Conservation (phyloP, 2,329 filamentous ascomycete genomes). For the Aspergillus felis region DNA sequence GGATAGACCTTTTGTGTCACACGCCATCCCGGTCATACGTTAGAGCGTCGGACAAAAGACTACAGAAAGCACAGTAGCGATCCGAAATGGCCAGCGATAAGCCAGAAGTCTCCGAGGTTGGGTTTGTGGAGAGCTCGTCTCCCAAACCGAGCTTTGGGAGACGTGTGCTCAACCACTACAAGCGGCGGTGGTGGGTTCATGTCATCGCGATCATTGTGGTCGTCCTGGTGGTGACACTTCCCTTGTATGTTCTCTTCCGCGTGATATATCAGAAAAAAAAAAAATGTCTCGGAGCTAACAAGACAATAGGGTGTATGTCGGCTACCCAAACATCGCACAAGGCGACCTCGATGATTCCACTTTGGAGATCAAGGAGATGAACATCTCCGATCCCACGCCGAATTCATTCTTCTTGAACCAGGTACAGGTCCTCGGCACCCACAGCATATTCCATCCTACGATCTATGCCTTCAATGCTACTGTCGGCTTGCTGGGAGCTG, state of each 20-base stretch:
- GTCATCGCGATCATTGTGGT: conserved; percentile 49
- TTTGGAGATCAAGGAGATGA: conserved; percentile 48
- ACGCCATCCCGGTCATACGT: not conserved
- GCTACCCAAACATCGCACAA: conserved; percentile 57
- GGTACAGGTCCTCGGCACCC: conserved; percentile 44
- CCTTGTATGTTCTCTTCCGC: conserved; percentile 46
- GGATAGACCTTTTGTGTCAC: not conserved
- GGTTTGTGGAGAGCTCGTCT: conserved; percentile 1
- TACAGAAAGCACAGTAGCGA: not conserved
- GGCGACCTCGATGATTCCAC: conserved; percentile 50
- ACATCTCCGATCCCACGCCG: conserved; percentile 49
- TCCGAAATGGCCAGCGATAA: conserved; percentile 19
- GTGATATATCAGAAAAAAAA: not conserved
- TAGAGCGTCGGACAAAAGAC: not conserved
- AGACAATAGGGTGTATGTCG: conserved; percentile 52
- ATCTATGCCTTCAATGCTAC: conserved; percentile 53
- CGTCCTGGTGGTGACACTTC: conserved; percentile 52
- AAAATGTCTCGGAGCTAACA: not conserved
- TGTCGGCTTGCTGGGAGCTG: conserved; percentile 44
- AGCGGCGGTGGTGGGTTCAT: conserved; percentile 53
- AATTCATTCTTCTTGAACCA: conserved; percentile 49
- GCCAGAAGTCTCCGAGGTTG: conserved; percentile 18
- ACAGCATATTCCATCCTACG: conserved; percentile 51
- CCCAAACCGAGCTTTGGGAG: conserved; percentile 23
- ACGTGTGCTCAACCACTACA: conserved; percentile 31